Evolutionary conservation across 2,329 filamentous ascomycete species (phyloP), one percentile per base, ranked within the genome.

Genomic region (Xylaria sp.): DNA sequence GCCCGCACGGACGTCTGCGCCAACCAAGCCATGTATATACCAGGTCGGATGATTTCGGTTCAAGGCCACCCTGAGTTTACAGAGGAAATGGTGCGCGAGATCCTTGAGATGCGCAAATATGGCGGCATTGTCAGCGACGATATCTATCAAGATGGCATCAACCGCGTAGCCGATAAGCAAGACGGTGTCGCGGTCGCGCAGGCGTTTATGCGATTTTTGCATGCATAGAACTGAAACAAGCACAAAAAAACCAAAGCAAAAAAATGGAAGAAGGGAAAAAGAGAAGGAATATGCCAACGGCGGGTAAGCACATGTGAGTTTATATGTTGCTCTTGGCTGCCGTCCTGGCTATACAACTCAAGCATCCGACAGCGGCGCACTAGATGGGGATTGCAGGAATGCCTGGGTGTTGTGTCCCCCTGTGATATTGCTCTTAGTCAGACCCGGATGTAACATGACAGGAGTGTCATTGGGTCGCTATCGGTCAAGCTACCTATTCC

Each of bases 1-100:
- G 93, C 88, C 1, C 85, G 83, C 45, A 91, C 91, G 1, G 83
- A 85, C 3, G 80, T 84, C 51, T 96, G 93, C 80, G 80, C 84
- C 10, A 89, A 93, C n/a, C 93, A 97, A 78, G 91, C 89, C 68
- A 93, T 96, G 86, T 92, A 96, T 76, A 79, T 84, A 22, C 86
- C 89, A 9, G 82, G 85, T 47, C 85, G 85, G 39, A 82, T 92
- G 67, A 89, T 96, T 67, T 90, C 92, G 0, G 87, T 97, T 1
- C 93, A 97, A 81, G 93, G 93, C 5, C 93, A 97, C 78, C 94
- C 93, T 0, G 94, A 97, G 78, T 96, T 95, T 77, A 91, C 85
- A 3, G 83, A 85, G 66, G 85, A 88, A 17, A 94, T 96, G 70
- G 87, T 94, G 73, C 82, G 81, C 20, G 90, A 93, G 77, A 79